Base-by-base conservation (phyloP, 495 filamentous ascomycete species). In the Elaphomyces granulatus region DNA sequence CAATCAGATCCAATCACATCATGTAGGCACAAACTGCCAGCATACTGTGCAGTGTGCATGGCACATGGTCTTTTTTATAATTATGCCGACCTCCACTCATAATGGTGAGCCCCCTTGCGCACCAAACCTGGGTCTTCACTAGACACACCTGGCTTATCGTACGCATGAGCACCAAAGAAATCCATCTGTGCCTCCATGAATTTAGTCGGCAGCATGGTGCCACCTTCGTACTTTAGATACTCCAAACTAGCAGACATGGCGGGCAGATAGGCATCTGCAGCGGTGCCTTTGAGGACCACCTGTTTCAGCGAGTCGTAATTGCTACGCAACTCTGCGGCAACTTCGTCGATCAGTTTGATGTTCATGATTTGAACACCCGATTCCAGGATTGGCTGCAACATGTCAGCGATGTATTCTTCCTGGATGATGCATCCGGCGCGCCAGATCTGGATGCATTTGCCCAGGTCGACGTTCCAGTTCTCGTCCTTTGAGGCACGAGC, bases 121-220 rank as follows among this genome's bases (percentile, higher is more conserved):
- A 59, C 56, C 0, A 51, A 56, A 3, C 61, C 63, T 14, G 61
- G 61, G 44, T 65, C 63, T 32, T 64, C 63, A n/a, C 59, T 60
- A 0, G 50, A 44, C 42, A 65, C 47, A 8, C 58, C 55, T 0
- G 58, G 56, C 41, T 61, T 61, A 48, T 84, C 78, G 47, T 72
- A 85, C 51, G 67, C 69, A 51, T 83, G 78, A 8, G 68, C 67
- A n/a, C 80, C 80, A 44, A 86, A 85, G 44, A 74, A 83, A 52
- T 85, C 78, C 63, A 84, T 63, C 56, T 86, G 71, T 4, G 78
- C 80, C 52, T 85, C 79, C 67, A 78, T 77, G 47, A 84, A 84
- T 49, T 73, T 66, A 8, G 79, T 81, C 3, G 82, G 75, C 15
- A 80, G 44, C 35, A 60, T 59, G 4, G 66, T 64, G 2, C 70